Percentiles rank a stretch among this genome's conserved stretches.
These are phyloP conservation scores for Coemansia sp. DNA, from an alignment of 192 early-diverging fungal genomes.

Conservation along the genomic window DNA sequence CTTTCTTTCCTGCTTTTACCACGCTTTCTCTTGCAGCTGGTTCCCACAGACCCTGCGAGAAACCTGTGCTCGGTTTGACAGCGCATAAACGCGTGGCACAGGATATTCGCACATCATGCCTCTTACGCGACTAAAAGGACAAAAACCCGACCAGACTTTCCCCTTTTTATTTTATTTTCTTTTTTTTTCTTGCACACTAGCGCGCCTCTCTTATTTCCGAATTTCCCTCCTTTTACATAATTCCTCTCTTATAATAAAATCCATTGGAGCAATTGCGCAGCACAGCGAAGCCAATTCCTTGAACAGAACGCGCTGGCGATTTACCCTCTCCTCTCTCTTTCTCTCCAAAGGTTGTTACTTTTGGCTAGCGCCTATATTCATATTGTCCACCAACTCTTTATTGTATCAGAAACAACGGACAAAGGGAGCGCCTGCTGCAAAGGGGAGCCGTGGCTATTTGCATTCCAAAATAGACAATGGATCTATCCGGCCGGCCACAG, in stretches of 20 bases:
- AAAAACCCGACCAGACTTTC: background rate
- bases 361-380: background rate
- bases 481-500: conserved; percentile 29
- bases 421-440: background rate
- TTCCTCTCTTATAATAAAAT: background rate
- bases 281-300: background rate
- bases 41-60: too few relatives aligned
- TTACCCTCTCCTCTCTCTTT: background rate
- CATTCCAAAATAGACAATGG: conserved; percentile 15
- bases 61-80: too few relatives aligned
- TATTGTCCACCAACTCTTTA: background rate
- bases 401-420: background rate
- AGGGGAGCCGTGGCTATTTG: background rate
- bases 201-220: background rate
- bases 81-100: background rate
- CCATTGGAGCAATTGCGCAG: background rate
- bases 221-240: background rate
- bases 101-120: background rate
- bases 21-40: too few relatives aligned
- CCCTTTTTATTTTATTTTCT: background rate
- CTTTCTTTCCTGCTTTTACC: too few relatives aligned
- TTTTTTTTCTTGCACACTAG: background rate
- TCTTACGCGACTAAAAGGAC: too few relatives aligned
- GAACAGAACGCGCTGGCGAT: background rate
- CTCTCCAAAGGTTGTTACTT: background rate